Base-by-base conservation (phyloP, 2,329 filamentous ascomycete genomes). In the Aspergillus sp. region DNA sequence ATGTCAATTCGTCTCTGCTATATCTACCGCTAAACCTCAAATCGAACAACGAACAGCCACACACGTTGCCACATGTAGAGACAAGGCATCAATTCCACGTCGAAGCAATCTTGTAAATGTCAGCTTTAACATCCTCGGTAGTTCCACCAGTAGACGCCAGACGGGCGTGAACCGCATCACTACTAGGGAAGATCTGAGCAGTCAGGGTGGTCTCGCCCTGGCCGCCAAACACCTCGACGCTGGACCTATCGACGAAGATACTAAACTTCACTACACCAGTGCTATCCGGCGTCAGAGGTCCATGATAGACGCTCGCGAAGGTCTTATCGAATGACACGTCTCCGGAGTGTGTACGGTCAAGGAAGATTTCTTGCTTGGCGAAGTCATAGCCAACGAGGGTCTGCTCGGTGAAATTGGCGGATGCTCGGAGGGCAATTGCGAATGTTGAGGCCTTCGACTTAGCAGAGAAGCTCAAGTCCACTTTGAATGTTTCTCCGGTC, bases 301-400 rank as follows among this genome's bases (percentile, higher is more conserved):
- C 63, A 30, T 57, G 60, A 41, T 71, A 71, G 2, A 64, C 48
- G 25, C 56, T 64, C 17, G 65, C 59, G 39, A 70, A 71, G 1
- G 68, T 70, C 3, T 50, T 38, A n/a, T 70, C 68, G 30, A 70
- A 70, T 3, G 62, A 62, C 36, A 60, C 44, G 57, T 66, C 63
- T 19, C 68, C 66, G 3, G 69, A 71, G 15, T 60, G 30, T 3
- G 42, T 62, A 1, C 71, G 64, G 55, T 73, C 69, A 8, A 73
- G 53, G 23, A 69, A 72, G 4, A 71, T 36, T 38, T 67, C 44
- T 27, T 67, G 56, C 8, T 47, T 65, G 8, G 38, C 13, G 44
- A 73, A 71, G 51, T 73, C 63, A 23, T 73, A 73, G 13, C 70
- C 71, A n/a, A 73, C 52, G 7, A 57, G 64, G 6, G 70, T 71